phyloP scores from a whole-genome alignment of 768 basidiomycete species.

The Russula ochroleuca region DNA sequence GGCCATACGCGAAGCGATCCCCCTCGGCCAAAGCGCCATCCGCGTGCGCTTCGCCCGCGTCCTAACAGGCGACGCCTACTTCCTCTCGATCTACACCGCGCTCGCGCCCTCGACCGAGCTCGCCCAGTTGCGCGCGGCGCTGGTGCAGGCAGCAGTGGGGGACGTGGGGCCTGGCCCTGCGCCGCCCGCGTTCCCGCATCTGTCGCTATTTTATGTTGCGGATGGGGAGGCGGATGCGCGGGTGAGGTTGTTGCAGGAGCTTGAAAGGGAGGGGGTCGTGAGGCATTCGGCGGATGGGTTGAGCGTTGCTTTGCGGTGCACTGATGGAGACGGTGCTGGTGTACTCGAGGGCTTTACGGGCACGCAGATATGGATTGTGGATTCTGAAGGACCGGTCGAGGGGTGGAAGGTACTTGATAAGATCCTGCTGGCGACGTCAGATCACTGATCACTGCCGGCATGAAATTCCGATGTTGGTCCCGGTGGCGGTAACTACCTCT shows the following conservation, averaged over 20 bases:
- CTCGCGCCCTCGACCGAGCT: constrained; percentile 47
- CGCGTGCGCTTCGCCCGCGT: constrained; percentile 50
- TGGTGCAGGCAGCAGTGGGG: constrained; percentile 31
- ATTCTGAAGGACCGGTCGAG: constrained; percentile 57
- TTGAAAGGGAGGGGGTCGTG: constrained; percentile 40
- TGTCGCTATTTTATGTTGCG: constrained; percentile 70
- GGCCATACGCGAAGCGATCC: constrained; percentile 41
- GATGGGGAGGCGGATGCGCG: constrained; percentile 63
- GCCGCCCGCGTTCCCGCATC: constrained; percentile 63
- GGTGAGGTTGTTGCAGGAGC: constrained; percentile 41
- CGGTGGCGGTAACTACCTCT: too few relatives aligned
- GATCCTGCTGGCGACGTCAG: constrained; percentile 27
- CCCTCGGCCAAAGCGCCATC: constrained; percentile 36
- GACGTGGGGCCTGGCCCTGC: constrained; percentile 9
- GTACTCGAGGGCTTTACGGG: constrained; percentile 39
- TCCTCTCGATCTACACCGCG: constrained; percentile 62
- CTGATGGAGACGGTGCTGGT: constrained; percentile 1
- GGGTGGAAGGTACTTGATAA: constrained; percentile 51
- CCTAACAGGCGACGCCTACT: constrained; percentile 58
- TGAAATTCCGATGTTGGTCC: not conserved
- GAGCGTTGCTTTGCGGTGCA: constrained; percentile 37
- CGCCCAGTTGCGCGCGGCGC: constrained; percentile 47
- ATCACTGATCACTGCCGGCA: not conserved
- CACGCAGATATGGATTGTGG: constrained; percentile 54
- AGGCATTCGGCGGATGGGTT: constrained; percentile 21